A percentile compares a stretch with the other conserved stretches of the same genome.
Evolutionary conservation across 805 yeast genomes (phyloP).

Genomic region (Spathaspora girioi): DNA sequence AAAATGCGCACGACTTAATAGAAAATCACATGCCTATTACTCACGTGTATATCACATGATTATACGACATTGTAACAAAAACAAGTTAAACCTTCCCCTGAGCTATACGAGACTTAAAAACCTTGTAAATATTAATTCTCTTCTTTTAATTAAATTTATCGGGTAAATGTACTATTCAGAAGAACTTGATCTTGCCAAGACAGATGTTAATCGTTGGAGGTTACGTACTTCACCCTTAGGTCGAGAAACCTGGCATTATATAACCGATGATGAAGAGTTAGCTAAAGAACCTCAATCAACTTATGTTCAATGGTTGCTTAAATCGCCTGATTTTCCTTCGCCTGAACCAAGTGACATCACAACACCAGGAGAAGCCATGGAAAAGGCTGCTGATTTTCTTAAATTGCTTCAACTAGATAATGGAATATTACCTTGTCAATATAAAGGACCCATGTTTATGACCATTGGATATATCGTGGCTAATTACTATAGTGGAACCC

Average conservation of each 20-base stretch:
- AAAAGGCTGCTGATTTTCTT: conserved; percentile 72
- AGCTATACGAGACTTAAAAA: not conserved
- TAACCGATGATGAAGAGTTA: conserved; percentile 32
- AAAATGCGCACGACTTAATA: not conserved
- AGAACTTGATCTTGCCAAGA: conserved; percentile 55
- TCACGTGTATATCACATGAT: not conserved
- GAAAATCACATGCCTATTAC: not conserved
- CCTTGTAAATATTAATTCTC: not conserved
- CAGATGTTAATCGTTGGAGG: conserved; percentile 77
- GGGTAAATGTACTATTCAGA: conserved; percentile 57
- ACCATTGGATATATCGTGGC: conserved; percentile 83
- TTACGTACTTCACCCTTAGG: conserved; percentile 69
- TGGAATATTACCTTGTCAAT: conserved; percentile 91
- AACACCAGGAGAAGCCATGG: conserved; percentile 58
- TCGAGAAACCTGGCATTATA: conserved; percentile 76
- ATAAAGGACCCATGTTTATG: conserved; percentile 98
- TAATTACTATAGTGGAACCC: conserved; percentile 62
- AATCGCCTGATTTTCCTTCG: conserved; percentile 31
- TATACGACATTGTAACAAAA: not conserved
- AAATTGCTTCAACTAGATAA: conserved; percentile 67
- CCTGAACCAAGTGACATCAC: conserved; percentile 38
- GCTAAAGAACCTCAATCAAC: conserved; percentile 47
- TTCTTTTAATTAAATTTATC: too few species aligned
- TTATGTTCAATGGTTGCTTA: conserved; percentile 54
- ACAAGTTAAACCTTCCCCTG: not conserved